A percentile compares a stretch with the other conserved stretches of the same genome.
phyloP scores from a whole-genome alignment of 1,139 yeast species.

The Arxiozyma telluris region DNA sequence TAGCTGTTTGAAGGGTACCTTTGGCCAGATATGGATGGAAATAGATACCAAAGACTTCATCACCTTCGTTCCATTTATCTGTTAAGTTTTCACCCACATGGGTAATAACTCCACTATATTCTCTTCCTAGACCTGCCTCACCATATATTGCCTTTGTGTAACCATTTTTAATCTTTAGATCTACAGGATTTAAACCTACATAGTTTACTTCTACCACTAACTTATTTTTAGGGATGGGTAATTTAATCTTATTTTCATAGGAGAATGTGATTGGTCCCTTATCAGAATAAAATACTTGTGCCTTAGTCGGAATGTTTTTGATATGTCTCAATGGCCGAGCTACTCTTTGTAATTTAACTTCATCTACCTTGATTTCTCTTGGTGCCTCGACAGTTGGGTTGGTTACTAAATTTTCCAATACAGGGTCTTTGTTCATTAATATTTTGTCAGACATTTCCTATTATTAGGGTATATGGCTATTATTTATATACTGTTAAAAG shows the following conservation, averaged over 20 bases:
- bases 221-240: conserved; percentile 38
- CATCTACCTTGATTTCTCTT: conserved; percentile 16
- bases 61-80: conserved; percentile 44
- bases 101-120: conserved; percentile 56
- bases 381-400: conserved; percentile 14
- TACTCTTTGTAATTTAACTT: conserved; percentile 28
- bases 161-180: conserved; percentile 39
- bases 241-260: conserved; percentile 34
- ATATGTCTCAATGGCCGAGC: conserved; percentile 37
- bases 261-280: conserved; percentile 34
- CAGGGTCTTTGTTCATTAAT: conserved; percentile 11
- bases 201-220: conserved; percentile 45
- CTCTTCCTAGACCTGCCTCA: conserved; percentile 57
- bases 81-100: conserved; percentile 44
- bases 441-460: conserved; percentile 11
- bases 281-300: conserved; percentile 32
- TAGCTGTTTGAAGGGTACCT: conserved; percentile 48
- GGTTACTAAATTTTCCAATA: conserved; percentile 9
- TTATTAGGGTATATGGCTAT: background rate
- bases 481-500: too few species aligned
- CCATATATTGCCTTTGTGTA: conserved; percentile 32
- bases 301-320: conserved; percentile 33
- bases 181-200: conserved; percentile 50
- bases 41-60: conserved; percentile 52
- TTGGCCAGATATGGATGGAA: conserved; percentile 36